These are phyloP conservation scores for Arthrobotrys musiformis DNA, from an alignment of 2,329 filamentous ascomycete genomes.

Conservation along the genomic window DNA sequence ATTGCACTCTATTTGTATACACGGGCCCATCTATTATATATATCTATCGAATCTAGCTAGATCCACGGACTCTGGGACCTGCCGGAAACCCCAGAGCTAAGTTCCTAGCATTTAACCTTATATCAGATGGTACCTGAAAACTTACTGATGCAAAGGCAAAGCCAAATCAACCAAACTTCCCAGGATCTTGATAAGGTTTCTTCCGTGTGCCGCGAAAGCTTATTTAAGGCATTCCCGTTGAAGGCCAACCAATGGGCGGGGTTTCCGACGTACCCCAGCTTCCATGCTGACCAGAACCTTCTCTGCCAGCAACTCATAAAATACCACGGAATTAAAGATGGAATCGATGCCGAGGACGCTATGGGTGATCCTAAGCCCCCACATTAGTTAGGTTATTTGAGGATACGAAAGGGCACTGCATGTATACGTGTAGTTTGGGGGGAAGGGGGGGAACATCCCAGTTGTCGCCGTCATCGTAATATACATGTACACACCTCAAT, in stretches of 20 bases:
- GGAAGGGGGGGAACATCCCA: neutral
- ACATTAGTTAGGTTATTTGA: neutral
- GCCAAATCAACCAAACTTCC: neutral
- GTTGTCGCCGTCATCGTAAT: neutral
- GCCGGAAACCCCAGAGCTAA: neutral
- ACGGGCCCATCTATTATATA: neutral
- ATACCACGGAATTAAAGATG: conserved; percentile 15
- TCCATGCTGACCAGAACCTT: conserved; percentile 8
- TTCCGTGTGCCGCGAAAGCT: conserved; percentile 10
- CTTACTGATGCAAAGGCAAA: neutral
- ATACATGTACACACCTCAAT: conserved; percentile 3
- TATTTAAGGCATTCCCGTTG: neutral
- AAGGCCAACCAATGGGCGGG: neutral
- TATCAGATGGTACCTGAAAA: neutral
- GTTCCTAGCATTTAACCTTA: neutral
- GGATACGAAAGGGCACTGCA: neutral
- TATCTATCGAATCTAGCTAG: neutral
- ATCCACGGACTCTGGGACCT: neutral
- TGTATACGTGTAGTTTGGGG: neutral
- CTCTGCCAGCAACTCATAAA: conserved; percentile 16
- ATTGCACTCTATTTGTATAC: neutral
- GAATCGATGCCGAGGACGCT: neutral
- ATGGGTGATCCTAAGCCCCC: neutral
- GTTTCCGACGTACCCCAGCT: conserved; percentile 20
- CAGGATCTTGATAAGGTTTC: conserved; percentile 17